Conservation (phyloP, 1,284 basidiomycete genomes). For the Boletus mariae region DNA sequence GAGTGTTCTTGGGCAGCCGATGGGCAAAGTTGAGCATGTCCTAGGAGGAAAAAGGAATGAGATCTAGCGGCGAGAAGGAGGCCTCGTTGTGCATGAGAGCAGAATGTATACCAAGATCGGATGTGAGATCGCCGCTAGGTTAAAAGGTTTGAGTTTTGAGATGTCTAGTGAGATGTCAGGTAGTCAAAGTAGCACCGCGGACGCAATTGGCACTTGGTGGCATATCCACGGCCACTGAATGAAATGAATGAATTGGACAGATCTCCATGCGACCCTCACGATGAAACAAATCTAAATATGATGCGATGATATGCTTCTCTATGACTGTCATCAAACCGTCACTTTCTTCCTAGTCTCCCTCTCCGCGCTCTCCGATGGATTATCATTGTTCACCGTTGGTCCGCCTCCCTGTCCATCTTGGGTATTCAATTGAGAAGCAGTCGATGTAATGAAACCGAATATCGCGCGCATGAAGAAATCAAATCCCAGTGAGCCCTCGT, state of each 20-base stretch:
- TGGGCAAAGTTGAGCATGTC: conserved; percentile 9
- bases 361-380: conserved; percentile 32
- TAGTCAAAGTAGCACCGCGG: conserved; percentile 15
- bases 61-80: conserved; percentile 11
- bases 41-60: conserved; percentile 8
- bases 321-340: conserved; percentile 38
- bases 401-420: conserved; percentile 19
- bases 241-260: background rate
- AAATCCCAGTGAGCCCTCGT: conserved; percentile 66
- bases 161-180: conserved; percentile 1
- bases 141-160: conserved; percentile 22
- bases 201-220: background rate
- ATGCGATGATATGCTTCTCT: conserved; percentile 28
- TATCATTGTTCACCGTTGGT: conserved; percentile 20
- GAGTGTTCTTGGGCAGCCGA: conserved; percentile 4
- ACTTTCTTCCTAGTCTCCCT: conserved; percentile 38
- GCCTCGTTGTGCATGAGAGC: conserved; percentile 16
- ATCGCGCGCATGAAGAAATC: conserved; percentile 42
- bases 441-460: conserved; percentile 40
- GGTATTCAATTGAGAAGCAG: conserved; percentile 33
- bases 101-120: conserved; percentile 23
- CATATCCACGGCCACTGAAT: conserved; percentile 15
- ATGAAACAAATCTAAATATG: conserved; percentile 21
- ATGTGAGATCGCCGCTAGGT: conserved; percentile 29
- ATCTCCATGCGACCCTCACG: conserved; percentile 22